Evolutionary conservation across 2,329 filamentous ascomycete species (phyloP), one percentile per base, ranked within the genome.

Genomic region (Lasiodiplodia citricola): DNA sequence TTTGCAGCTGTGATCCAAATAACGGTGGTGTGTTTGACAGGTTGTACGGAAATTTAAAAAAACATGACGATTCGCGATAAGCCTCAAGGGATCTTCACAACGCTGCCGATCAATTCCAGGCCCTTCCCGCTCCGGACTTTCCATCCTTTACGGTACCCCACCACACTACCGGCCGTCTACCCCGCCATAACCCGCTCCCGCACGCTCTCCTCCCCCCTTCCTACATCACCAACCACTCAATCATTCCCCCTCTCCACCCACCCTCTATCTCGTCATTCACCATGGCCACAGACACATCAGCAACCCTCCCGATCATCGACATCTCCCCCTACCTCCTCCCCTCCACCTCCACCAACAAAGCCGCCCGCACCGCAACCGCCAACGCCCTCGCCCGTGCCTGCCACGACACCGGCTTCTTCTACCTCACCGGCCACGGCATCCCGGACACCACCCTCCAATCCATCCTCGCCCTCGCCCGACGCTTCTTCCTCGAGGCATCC

Each of bases 391-490:
- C 77, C 63, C 52, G 69, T 25, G 81, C 81, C 4, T 83, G 80
- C 72, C 71, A 71, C 18, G 72, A 76, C 55, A 80, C 79, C 65
- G 81, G 81, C 67, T 83, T 83, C 74, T 81, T 83, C 73, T 82
- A 83, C 70, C 77, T 83, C 2, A 79, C 74, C 41, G 78, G 78
- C 5, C 81, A 83, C 71, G 81, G 79, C 14, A 80, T 83, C 23
- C 76, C 80, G 0, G 16, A 47, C 0, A 16, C 72, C 1, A 74
- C 65, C 6, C 73, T 79, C 5, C 71, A 76, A 23, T 31, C 72
- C 10, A 67, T 81, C 13, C 74, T 81, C 37, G 50, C 60, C 2
- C 74, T 80, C 3, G 77, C 79, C 0, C 75, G 78, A 3, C 56
- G 70, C 4, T 81, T 81, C 73, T 81, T 81, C 71, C 58, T 38